Percentiles rank a stretch among this genome's conserved stretches.
Evolutionary conservation across 2,329 filamentous ascomycete genomes (phyloP).

Genomic region (Ambrosiella cleistominuta): DNA sequence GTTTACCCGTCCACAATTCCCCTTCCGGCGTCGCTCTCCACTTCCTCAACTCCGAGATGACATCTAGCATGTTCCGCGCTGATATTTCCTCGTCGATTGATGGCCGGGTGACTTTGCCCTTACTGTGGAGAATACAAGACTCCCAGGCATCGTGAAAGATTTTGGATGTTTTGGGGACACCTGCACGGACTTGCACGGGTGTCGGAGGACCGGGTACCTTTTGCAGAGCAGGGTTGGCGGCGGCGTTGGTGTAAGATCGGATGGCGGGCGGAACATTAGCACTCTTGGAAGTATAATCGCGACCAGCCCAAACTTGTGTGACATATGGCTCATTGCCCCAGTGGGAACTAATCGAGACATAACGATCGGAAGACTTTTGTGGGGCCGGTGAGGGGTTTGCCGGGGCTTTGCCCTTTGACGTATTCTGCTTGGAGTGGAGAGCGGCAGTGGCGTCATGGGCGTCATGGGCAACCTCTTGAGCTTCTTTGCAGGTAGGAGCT

Average conservation of each 20-base stretch:
- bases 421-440: constrained; percentile 11
- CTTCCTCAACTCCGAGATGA: background rate
- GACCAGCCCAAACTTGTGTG: constrained; percentile 17
- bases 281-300: constrained; percentile 14
- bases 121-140: constrained; percentile 24
- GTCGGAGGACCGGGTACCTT: constrained; percentile 29
- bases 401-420: background rate
- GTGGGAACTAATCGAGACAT: constrained; percentile 15
- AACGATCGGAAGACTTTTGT: constrained; percentile 6
- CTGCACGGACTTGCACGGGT: constrained; percentile 31
- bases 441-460: constrained; percentile 4
- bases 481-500: too few species aligned
- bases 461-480: constrained; percentile 4
- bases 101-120: background rate
- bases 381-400: constrained; percentile 1
- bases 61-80: constrained; percentile 4
- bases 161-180: constrained; percentile 27
- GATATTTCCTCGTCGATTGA: constrained; percentile 1
- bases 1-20: constrained; percentile 2
- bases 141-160: constrained; percentile 37
- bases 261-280: constrained; percentile 7
- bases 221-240: constrained; percentile 19
- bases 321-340: constrained; percentile 18
- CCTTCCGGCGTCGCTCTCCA: background rate
- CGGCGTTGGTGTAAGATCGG: constrained; percentile 18